Percentiles rank a stretch among this genome's conserved stretches.
These are phyloP conservation scores for Ochetophila trinervis DNA, from an alignment of 306 rosid species.

Conservation along the genomic window DNA sequence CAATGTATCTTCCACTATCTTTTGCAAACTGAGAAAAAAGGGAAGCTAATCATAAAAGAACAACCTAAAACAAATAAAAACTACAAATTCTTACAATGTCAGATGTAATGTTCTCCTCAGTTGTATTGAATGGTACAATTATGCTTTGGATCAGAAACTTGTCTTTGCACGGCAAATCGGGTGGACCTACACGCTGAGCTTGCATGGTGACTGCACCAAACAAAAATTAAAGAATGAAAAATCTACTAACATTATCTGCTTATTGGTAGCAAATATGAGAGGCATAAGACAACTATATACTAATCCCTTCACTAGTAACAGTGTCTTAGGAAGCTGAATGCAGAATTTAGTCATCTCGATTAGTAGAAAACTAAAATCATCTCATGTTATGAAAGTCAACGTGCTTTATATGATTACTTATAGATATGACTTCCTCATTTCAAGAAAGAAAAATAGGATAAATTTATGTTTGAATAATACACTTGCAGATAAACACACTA, in stretches of 20 bases:
- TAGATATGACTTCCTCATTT: neutral
- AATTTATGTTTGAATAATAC: too few species aligned
- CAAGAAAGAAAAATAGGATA: neutral
- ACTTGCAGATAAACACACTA: too few species aligned
- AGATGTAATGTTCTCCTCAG: constrained; percentile 71
- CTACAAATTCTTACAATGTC: constrained; percentile 45
- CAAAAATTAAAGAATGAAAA: constrained; percentile 24
- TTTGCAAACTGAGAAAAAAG: constrained; percentile 56
- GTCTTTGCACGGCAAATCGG: constrained; percentile 83
- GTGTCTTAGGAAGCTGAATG: neutral
- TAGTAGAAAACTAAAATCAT: neutral
- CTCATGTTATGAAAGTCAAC: neutral
- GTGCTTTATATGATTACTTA: neutral
- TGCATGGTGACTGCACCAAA: constrained; percentile 80
- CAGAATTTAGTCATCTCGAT: neutral
- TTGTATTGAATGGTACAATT: constrained; percentile 53
- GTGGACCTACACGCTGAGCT: constrained; percentile 74
- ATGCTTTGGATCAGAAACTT: constrained; percentile 83
- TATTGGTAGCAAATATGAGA: neutral
- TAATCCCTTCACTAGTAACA: constrained; percentile 6
- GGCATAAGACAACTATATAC: neutral
- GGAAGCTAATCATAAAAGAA: constrained; percentile 13
- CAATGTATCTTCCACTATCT: constrained; percentile 59
- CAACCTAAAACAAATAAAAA: constrained; percentile 8
- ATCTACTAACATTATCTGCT: neutral